Percentiles rank a stretch among this genome's conserved stretches.
These are phyloP conservation scores for Citrullus mucosospermus DNA, from an alignment of 306 rosid species.

Conservation along the genomic window DNA sequence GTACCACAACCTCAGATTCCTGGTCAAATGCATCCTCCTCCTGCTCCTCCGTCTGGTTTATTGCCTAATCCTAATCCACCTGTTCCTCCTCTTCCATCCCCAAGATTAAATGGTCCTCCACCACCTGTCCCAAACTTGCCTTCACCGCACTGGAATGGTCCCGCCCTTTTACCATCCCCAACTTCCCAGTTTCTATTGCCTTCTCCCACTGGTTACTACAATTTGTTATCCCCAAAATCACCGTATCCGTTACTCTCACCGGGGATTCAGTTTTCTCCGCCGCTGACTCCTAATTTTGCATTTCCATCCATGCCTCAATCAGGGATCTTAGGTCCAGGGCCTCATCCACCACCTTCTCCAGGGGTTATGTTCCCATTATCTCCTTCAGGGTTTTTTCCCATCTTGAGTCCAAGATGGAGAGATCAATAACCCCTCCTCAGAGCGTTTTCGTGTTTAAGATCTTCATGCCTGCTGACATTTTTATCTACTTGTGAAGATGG, in stretches of 20 bases:
- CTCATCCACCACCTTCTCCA: constrained; percentile 88
- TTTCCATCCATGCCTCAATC: constrained; percentile 63
- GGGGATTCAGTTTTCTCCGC: constrained; percentile 69
- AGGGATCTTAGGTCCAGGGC: constrained; percentile 93
- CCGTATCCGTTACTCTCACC: constrained; percentile 78
- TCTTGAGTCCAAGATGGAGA: constrained; percentile 90
- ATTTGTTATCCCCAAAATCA: constrained; percentile 64
- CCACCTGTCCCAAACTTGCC: constrained; percentile 31
- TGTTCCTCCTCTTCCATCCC: constrained; percentile 36
- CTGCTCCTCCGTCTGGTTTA: constrained; percentile 35
- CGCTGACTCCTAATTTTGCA: constrained; percentile 63
- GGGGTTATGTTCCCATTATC: constrained; percentile 64
- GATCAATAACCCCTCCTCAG: constrained; percentile 23
- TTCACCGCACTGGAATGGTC: constrained; percentile 38
- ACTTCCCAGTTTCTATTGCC: constrained; percentile 85
- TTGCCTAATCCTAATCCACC: constrained; percentile 63
- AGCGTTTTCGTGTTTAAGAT: not conserved
- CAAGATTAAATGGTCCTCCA: constrained; percentile 44
- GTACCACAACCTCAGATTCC: constrained; percentile 15
- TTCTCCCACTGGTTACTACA: constrained; percentile 64
- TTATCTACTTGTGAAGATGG: constrained; percentile 2
- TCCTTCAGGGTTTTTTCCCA: constrained; percentile 65
- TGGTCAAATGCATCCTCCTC: constrained; percentile 20
- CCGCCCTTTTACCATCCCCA: constrained; percentile 71
- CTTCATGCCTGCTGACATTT: constrained; percentile 3